A percentile compares a stretch with the other conserved stretches of the same genome.
These are phyloP conservation scores for Oryza glumipatula DNA, from an alignment of 176 grass and related monocot species.

Conservation along the genomic window DNA sequence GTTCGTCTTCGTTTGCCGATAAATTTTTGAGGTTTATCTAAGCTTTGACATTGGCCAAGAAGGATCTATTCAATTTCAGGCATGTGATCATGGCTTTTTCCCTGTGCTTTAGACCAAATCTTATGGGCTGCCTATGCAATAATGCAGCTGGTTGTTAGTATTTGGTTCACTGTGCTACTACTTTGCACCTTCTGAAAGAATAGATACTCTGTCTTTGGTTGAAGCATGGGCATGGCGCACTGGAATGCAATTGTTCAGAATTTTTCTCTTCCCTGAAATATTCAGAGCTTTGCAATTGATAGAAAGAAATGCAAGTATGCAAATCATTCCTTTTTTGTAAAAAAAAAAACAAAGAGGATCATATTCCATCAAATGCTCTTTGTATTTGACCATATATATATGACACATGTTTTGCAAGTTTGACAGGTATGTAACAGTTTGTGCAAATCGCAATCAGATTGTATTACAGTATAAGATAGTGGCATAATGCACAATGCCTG, in stretches of 20 bases:
- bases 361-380: no score
- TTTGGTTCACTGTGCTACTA: slow-evolving; percentile 21
- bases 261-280: background rate
- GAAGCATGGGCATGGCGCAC: background rate
- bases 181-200: slow-evolving; percentile 23
- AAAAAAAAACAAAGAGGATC: no score
- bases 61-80: slow-evolving; percentile 38
- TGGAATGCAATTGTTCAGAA: background rate
- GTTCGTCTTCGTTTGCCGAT: slow-evolving; percentile 35
- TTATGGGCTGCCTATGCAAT: slow-evolving; percentile 21
- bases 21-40: slow-evolving; percentile 21
- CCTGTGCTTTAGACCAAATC: slow-evolving; percentile 42
- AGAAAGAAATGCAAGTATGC: background rate
- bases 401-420: background rate
- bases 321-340: no score
- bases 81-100: slow-evolving; percentile 23
- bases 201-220: background rate
- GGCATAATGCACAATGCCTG: background rate
- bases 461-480: background rate
- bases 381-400: background rate
- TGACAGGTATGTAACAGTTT: background rate
- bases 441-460: background rate
- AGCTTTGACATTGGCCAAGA: slow-evolving; percentile 14
- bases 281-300: background rate
- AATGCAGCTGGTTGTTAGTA: slow-evolving; percentile 16